Evolutionary conservation across 129 eudicot genomes (phyloP).

Genomic region (Helianthus annuus): DNA sequence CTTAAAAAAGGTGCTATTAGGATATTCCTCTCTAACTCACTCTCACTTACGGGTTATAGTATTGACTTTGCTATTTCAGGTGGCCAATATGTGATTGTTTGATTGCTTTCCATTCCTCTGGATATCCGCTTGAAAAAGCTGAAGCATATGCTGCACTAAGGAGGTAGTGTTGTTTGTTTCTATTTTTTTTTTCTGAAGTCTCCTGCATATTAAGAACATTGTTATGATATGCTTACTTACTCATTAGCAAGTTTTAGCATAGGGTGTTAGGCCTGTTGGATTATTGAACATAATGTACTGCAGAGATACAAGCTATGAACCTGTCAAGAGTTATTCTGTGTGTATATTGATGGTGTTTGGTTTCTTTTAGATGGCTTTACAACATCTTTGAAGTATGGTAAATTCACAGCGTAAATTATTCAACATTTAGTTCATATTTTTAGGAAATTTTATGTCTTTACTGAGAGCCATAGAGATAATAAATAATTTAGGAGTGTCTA

Average conservation of each 20-base stretch:
- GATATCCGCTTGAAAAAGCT: slow-evolving; percentile 89
- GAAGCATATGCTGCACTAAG: slow-evolving; percentile 89
- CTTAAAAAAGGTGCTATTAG: neutral
- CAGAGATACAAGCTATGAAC: neutral
- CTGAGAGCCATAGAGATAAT: neutral
- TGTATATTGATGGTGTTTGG: slow-evolving; percentile 13
- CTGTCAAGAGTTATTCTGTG: slow-evolving; percentile 3
- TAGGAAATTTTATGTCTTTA: slow-evolving; percentile 10
- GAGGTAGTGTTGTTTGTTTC: slow-evolving; percentile 51
- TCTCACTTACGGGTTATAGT: neutral
- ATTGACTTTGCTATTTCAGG: slow-evolving; percentile 47
- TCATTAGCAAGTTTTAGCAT: neutral
- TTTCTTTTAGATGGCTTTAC: neutral
- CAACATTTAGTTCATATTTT: neutral
- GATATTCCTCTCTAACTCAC: neutral
- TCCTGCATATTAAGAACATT: slow-evolving; percentile 6
- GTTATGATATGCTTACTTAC: neutral
- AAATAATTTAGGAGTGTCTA: neutral
- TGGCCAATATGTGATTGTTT: slow-evolving; percentile 96
- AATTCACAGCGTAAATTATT: no score
- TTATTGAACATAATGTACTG: neutral
- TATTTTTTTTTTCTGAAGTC: neutral
- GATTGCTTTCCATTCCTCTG: slow-evolving; percentile 89
- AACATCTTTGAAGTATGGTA: neutral
- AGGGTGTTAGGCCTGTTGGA: neutral